Evolutionary conservation across 2,329 filamentous ascomycete genomes (phyloP), one percentile per base, ranked within the genome.

Genomic region (Berkeleyomyces basicola): DNA sequence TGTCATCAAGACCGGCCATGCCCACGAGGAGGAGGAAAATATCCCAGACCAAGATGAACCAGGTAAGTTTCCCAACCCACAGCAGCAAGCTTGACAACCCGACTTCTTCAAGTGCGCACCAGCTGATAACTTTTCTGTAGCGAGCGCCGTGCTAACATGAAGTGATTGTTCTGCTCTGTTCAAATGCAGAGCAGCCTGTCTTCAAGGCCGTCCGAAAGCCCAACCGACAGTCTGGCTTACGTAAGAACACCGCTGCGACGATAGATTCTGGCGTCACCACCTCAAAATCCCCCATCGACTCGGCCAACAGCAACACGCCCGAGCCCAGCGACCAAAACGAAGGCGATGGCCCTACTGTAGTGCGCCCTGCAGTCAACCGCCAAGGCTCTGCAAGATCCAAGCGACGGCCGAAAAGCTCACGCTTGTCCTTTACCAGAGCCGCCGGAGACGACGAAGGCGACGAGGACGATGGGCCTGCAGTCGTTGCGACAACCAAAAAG

Each of bases 341-440:
- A 1, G 74, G 76, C 7, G 74, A 74, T 7, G 75, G 74, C 0
- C 76, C 80, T 0, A 73, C 76, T 0, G 79, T 81, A 1, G 71
- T 80, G 5, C 76, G 79, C 0, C 79, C 82, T 0, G 70, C 72
- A 0, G 65, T 78, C 1, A 74, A 74, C 43, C 77, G 78, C 9
- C 74, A 77, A 0, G 74, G 74, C 10, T 81, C 80, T 0, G 68
- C 74, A 6, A 81, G 78, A 62, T 81, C 84, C 64, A 92, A 90
- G 72, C 89, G 88, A 69, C 85, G 86, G 3, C 83, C 77, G 1
- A 72, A 75, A 2, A 68, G 83, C 14, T 79, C 88, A 2, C 82
- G 87, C 5, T 78, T 95, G 31, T 95, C 90, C 0, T 95, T 96
- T 71, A 88, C 85, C 0, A 80, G 82, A 0, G 77, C 77, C 37